Conservation (phyloP, 306 rosid genomes). For the Luffa acutangula region DNA sequence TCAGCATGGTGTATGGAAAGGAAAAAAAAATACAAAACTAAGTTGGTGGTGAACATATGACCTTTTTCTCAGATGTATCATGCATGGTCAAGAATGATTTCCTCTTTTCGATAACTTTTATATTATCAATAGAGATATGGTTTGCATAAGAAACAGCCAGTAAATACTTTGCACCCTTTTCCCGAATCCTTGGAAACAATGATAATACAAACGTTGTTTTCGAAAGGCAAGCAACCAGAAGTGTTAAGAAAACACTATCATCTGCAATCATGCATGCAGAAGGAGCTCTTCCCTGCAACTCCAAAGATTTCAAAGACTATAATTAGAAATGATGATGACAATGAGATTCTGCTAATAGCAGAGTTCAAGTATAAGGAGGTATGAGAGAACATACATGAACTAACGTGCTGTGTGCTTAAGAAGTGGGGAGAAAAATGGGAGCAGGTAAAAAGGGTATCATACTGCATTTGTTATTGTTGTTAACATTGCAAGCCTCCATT, state of each 20-base stretch:
- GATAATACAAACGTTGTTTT: conserved; percentile 42
- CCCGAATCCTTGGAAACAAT: conserved; percentile 59
- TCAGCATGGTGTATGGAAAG: neutral
- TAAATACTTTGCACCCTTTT: conserved; percentile 53
- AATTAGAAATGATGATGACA: neutral
- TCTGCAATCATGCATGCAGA: conserved; percentile 64
- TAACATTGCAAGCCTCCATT: conserved; percentile 59
- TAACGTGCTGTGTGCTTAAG: neutral
- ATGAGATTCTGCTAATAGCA: neutral
- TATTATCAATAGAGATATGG: conserved; percentile 38
- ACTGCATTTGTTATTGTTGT: conserved; percentile 42
- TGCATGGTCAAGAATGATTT: conserved; percentile 33
- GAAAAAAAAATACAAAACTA: neutral
- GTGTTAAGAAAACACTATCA: conserved; percentile 70
- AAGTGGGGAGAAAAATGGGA: neutral
- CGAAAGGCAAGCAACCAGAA: conserved; percentile 48
- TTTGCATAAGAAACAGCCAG: conserved; percentile 55
- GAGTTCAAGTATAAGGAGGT: neutral
- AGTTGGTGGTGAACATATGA: neutral
- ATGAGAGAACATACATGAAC: neutral
- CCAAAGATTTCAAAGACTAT: conserved; percentile 9
- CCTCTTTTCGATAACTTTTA: conserved; percentile 52
- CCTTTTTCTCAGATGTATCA: conserved; percentile 59
- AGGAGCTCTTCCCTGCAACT: conserved; percentile 58
- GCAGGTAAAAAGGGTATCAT: conserved; percentile 6